Conservation (phyloP, 495 filamentous ascomycete genomes). For the Entonaema liquescens region DNA sequence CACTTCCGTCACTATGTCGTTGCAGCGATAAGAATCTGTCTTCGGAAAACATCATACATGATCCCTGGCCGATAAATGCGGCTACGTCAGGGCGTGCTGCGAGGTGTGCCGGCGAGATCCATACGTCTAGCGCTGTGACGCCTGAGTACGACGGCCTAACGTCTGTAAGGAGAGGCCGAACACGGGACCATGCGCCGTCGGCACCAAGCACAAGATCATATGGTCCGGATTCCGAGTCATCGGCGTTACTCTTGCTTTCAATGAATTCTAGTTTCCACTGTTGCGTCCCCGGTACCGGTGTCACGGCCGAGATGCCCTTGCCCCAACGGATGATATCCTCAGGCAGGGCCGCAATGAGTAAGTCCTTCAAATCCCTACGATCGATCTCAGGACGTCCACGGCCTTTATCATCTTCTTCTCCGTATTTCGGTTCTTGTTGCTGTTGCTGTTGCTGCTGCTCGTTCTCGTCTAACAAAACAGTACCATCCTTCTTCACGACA, state of each 20-base stretch:
- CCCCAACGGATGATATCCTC: constrained; percentile 54
- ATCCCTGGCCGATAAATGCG: constrained; percentile 55
- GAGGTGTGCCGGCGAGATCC: constrained; percentile 45
- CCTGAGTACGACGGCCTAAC: constrained; percentile 61
- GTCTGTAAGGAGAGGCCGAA: constrained; percentile 58
- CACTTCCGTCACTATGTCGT: constrained; percentile 53
- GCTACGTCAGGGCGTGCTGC: constrained; percentile 42
- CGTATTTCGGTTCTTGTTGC: neutral
- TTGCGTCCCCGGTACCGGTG: constrained; percentile 25
- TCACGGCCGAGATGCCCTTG: constrained; percentile 47
- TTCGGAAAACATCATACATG: constrained; percentile 54
- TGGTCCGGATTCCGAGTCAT: constrained; percentile 11
- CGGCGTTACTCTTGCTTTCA: constrained; percentile 26
- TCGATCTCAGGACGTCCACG: constrained; percentile 62
- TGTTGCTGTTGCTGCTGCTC: constrained; percentile 16
- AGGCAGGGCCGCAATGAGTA: constrained; percentile 53
- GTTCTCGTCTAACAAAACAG: constrained; percentile 49
- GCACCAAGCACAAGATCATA: constrained; percentile 69
- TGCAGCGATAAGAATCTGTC: constrained; percentile 54
- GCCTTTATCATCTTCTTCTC: constrained; percentile 19
- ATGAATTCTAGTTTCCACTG: constrained; percentile 50
- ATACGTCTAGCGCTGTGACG: constrained; percentile 50
- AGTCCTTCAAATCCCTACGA: constrained; percentile 49
- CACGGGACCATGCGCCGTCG: constrained; percentile 68
- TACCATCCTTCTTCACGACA: constrained; percentile 53